phyloP scores from a whole-genome alignment of 179 eudicot genomes.

The Gypsophila paniculata region DNA sequence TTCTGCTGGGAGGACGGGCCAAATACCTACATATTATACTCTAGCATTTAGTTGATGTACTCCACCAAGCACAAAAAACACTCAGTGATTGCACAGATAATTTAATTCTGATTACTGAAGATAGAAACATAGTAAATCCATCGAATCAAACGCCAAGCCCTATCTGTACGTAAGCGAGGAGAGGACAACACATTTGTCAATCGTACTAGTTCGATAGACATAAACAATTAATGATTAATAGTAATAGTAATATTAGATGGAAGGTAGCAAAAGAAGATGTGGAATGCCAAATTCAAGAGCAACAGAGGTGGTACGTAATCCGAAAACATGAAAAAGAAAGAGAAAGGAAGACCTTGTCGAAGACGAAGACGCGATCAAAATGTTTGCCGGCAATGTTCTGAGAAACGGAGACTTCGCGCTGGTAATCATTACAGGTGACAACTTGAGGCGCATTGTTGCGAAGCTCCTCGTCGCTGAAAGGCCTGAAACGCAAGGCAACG shows the following conservation, averaged over 20 bases:
- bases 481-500: conserved; percentile 37
- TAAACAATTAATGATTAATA: too few species aligned
- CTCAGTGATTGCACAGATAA: too few species aligned
- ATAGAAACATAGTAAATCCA: not conserved
- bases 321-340: not conserved
- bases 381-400: conserved; percentile 90
- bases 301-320: too few species aligned
- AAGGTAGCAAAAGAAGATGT: not conserved
- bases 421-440: conserved; percentile 70
- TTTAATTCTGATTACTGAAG: not conserved
- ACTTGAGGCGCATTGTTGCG: conserved; percentile 85
- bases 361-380: conserved; percentile 74
- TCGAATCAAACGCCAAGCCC: too few species aligned
- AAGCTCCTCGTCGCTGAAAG: conserved; percentile 72
- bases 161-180: too few species aligned
- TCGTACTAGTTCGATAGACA: not conserved
- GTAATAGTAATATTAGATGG: too few species aligned
- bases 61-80: too few species aligned
- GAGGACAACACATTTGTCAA: not conserved
- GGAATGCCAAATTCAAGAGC: too few species aligned
- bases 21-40: conserved; percentile 65
- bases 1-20: conserved; percentile 80
- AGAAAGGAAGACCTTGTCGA: conserved; percentile 54
- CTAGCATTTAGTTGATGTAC: not conserved
- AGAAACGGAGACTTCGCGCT: conserved; percentile 77